Conservation (phyloP, 495 filamentous ascomycete species). For the Articulospora tetracladia region DNA sequence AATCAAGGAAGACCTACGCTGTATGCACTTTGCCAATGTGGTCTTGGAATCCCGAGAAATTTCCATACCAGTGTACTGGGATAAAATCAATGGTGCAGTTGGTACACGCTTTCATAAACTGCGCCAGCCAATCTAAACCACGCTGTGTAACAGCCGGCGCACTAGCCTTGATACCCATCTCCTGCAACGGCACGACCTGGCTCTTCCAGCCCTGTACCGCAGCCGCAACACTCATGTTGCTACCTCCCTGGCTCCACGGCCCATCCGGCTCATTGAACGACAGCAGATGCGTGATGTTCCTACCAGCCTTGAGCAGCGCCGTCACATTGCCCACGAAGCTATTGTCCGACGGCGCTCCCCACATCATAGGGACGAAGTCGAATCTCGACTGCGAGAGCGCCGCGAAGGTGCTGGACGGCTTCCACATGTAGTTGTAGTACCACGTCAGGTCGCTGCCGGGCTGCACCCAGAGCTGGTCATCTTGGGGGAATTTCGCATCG, state of each 20-base stretch:
- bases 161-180: conserved; percentile 49
- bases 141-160: conserved; percentile 48
- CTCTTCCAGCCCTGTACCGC: conserved; percentile 62
- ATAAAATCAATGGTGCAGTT: conserved; percentile 66
- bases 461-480: conserved; percentile 48
- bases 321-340: conserved; percentile 51
- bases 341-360: conserved; percentile 46
- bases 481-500: conserved; percentile 33
- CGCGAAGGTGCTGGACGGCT: conserved; percentile 36
- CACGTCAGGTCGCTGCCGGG: conserved; percentile 55
- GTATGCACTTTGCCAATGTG: conserved; percentile 58
- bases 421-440: conserved; percentile 69
- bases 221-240: conserved; percentile 42
- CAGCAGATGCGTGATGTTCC: conserved; percentile 58
- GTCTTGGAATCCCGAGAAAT: conserved; percentile 57
- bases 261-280: conserved; percentile 73
- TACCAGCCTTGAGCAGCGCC: conserved; percentile 42
- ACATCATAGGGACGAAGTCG: conserved; percentile 74
- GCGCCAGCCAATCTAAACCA: conserved; percentile 58
- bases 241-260: conserved; percentile 45
- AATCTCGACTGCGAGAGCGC: conserved; percentile 44
- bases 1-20: conserved; percentile 49
- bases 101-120: conserved; percentile 50
- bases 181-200: conserved; percentile 58
- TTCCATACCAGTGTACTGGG: conserved; percentile 69